These are phyloP conservation scores for Cladorrhinum sp. DNA, from an alignment of 2,329 filamentous ascomycete genomes.

Conservation along the genomic window DNA sequence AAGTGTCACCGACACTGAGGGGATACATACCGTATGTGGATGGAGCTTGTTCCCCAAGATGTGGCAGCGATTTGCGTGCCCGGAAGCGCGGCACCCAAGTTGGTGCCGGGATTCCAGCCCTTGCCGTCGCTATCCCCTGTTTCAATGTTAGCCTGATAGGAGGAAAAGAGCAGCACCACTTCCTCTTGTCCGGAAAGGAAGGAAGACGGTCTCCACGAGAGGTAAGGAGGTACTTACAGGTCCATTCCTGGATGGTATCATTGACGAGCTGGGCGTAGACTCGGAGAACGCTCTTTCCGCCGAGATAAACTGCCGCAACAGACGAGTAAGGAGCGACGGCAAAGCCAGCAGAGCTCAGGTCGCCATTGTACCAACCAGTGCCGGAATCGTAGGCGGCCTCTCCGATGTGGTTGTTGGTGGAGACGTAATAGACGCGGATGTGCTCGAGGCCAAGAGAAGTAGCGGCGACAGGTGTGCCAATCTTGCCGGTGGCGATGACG, in stretches of 20 bases:
- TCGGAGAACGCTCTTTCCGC: constrained; percentile 3
- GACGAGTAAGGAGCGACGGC: constrained; percentile 10
- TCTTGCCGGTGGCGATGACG: constrained; percentile 8
- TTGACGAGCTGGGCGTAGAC: constrained; percentile 14
- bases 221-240: too few relatives aligned
- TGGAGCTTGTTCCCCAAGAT: neutral
- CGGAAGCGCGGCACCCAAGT: constrained; percentile 12
- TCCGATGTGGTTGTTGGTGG: neutral
- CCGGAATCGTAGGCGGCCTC: constrained; percentile 9
- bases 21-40: constrained; percentile 10
- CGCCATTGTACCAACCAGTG: constrained; percentile 9
- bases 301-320: constrained; percentile 13
- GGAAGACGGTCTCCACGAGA: too few relatives aligned
- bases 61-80: constrained; percentile 18
- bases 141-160: constrained; percentile 3
- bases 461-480: constrained; percentile 9
- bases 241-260: neutral
- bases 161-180: too few relatives aligned
- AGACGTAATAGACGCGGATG: constrained; percentile 15
- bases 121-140: neutral
- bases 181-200: too few relatives aligned
- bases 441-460: constrained; percentile 10
- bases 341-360: constrained; percentile 2
- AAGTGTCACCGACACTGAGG: neutral
- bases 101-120: constrained; percentile 13